Evolutionary conservation across 352 stramenopile species (phyloP).

Genomic region (Phytophthora citricola): DNA sequence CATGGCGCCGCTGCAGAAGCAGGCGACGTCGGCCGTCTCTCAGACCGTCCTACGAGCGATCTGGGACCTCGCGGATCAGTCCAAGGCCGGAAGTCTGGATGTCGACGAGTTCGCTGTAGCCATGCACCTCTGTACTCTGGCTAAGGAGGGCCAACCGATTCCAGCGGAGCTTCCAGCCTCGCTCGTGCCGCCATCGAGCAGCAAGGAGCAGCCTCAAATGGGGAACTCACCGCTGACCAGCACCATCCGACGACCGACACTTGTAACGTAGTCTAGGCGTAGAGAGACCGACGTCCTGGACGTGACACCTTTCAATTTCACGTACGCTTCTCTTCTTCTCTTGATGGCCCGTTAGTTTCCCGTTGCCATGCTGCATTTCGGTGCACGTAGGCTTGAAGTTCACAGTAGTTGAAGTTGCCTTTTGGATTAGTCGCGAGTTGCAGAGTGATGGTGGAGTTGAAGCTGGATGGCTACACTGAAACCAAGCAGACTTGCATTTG

Average conservation of each 20-base stretch:
- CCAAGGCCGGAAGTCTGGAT: constrained; percentile 90
- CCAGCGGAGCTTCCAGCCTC: constrained; percentile 61
- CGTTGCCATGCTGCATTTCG: background rate
- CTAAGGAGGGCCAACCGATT: constrained; percentile 75
- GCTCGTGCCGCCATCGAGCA: constrained; percentile 68
- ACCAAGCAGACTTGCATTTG: constrained; percentile 1
- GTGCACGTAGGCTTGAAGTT: constrained; percentile 17
- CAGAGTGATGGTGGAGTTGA: constrained; percentile 36
- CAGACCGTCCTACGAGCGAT: constrained; percentile 84
- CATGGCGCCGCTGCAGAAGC: constrained; percentile 78
- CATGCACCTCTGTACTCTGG: constrained; percentile 87
- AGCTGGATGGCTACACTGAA: constrained; percentile 21
- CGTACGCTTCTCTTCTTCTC: background rate
- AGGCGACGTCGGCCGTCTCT: constrained; percentile 54
- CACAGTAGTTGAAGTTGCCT: too few relatives aligned
- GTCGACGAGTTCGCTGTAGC: constrained; percentile 91
- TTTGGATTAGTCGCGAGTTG: constrained; percentile 3
- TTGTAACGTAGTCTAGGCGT: constrained; percentile 15
- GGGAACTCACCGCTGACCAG: constrained; percentile 20
- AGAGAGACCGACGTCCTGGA: constrained; percentile 6
- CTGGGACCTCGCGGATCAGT: constrained; percentile 92
- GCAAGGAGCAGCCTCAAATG: constrained; percentile 14
- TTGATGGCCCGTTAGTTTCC: too few relatives aligned
- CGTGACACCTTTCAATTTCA: constrained; percentile 9
- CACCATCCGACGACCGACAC: constrained; percentile 19